These are phyloP conservation scores for Talaromyces wortmannii DNA, from an alignment of 495 filamentous ascomycete species.

Conservation along the genomic window DNA sequence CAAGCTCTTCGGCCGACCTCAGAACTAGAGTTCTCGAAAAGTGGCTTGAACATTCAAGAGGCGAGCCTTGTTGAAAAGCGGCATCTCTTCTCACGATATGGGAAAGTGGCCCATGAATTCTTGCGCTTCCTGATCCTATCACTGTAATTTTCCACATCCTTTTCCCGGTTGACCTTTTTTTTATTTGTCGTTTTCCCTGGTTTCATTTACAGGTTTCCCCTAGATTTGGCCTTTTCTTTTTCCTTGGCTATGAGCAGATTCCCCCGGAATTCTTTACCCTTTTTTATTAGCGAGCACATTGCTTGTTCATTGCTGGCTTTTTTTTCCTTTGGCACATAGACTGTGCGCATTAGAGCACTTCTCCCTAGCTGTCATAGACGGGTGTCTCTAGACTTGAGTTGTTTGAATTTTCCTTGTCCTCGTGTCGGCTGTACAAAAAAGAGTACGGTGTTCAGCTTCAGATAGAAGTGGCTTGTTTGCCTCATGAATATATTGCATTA, in stretches of 20 bases:
- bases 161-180: too few species aligned
- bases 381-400: neutral
- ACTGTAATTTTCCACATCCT: too few species aligned
- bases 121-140: too few species aligned
- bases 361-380: neutral
- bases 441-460: neutral
- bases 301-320: neutral
- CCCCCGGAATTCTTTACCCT: neutral
- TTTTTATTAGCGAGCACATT: neutral
- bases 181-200: neutral
- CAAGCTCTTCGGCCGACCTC: conserved; percentile 26
- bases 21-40: conserved; percentile 14
- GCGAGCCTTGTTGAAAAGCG: too few species aligned
- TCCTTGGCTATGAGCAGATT: neutral
- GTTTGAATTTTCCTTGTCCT: neutral
- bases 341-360: neutral
- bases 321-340: neutral
- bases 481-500: neutral
- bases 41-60: too few species aligned
- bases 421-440: neutral
- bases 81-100: too few species aligned
- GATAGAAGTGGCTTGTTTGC: neutral
- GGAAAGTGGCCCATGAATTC: too few species aligned
- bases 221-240: neutral
- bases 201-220: neutral